These are phyloP conservation scores for Erythrophleum fordii DNA, from an alignment of 306 rosid species.

Conservation along the genomic window DNA sequence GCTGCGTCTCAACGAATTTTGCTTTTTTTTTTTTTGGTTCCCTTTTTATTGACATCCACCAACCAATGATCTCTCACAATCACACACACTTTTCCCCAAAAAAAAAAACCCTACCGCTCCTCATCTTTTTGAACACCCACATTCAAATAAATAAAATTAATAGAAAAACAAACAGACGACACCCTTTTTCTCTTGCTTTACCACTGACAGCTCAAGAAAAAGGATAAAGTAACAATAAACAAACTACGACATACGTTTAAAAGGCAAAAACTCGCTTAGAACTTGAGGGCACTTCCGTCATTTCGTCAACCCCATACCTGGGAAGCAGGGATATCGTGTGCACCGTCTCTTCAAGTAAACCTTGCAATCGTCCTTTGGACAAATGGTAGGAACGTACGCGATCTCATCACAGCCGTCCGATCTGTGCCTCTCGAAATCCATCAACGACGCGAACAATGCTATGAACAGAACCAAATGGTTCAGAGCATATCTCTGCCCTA, in stretches of 20 bases:
- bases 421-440: constrained; percentile 77
- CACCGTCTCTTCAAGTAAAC: constrained; percentile 60
- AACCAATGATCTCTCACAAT: constrained; percentile 40
- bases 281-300: constrained; percentile 14
- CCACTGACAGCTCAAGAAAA: not conserved
- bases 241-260: not conserved
- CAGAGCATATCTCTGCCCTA: constrained; percentile 88
- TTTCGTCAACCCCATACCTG: not conserved
- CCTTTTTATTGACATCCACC: constrained; percentile 32
- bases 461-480: constrained; percentile 85
- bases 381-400: constrained; percentile 70
- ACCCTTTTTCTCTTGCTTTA: not conserved
- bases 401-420: constrained; percentile 92
- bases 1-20: constrained; percentile 6
- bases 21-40: not conserved
- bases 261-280: not conserved
- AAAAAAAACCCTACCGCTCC: constrained; percentile 31
- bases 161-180: not conserved
- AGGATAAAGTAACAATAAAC: not conserved
- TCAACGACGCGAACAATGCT: constrained; percentile 73
- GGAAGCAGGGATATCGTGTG: constrained; percentile 53
- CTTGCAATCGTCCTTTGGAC: constrained; percentile 89
- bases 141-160: not conserved
- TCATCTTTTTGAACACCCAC: constrained; percentile 15
- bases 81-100: constrained; percentile 29